Evolutionary conservation across 768 basidiomycete genomes (phyloP).

Genomic region (Boletus subcaerulescens): DNA sequence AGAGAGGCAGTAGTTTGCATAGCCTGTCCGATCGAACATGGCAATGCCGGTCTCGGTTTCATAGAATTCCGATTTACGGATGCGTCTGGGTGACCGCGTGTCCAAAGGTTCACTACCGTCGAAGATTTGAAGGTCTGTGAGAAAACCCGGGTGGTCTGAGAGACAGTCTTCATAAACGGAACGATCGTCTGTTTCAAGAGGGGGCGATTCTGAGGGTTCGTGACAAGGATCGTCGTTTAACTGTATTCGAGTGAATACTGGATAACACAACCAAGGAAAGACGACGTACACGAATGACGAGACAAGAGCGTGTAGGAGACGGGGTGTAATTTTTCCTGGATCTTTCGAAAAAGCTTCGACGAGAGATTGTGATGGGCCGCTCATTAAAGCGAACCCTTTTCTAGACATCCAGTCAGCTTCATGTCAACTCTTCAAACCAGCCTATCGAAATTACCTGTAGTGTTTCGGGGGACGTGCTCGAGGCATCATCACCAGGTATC

Average conservation of each 20-base stretch:
- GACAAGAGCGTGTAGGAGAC: constrained; percentile 28
- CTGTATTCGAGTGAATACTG: constrained; percentile 14
- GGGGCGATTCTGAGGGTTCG: background rate
- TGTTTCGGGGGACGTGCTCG: constrained; percentile 4
- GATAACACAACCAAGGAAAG: background rate
- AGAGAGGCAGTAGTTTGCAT: constrained; percentile 25
- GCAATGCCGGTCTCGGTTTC: constrained; percentile 28
- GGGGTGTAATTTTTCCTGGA: constrained; percentile 7
- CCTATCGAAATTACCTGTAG: constrained; percentile 17
- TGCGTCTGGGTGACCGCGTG: constrained; percentile 2
- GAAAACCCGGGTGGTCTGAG: constrained; percentile 17
- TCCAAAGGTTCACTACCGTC: constrained; percentile 10
- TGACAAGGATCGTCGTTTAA: background rate
- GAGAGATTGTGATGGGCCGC: constrained; percentile 23
- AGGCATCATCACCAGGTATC: background rate
- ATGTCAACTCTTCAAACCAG: background rate
- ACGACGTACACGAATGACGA: constrained; percentile 23
- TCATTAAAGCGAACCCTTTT: constrained; percentile 30
- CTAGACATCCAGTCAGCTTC: constrained; percentile 3
- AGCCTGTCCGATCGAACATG: constrained; percentile 25
- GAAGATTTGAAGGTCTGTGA: constrained; percentile 18
- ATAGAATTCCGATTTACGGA: constrained; percentile 26
- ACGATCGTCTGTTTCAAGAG: constrained; percentile 9
- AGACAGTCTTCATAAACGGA: constrained; percentile 32
- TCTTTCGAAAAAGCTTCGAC: constrained; percentile 16